Percentiles rank a stretch among this genome's conserved stretches.
These are phyloP conservation scores for Crassisporium funariophilum DNA, from an alignment of 768 basidiomycete genomes.

Conservation along the genomic window DNA sequence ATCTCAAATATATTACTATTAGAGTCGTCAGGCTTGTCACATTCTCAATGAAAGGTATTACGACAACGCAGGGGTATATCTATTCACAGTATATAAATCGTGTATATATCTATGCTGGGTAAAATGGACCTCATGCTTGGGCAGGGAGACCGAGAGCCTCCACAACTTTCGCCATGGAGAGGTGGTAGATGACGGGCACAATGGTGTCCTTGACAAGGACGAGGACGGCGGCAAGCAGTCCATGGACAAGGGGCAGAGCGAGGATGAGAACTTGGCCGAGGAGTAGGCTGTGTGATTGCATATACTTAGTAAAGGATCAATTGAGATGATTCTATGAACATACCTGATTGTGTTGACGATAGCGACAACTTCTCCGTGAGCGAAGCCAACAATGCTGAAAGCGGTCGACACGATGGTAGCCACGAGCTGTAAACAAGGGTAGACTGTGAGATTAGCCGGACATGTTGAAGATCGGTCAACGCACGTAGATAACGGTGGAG, in stretches of 20 bases:
- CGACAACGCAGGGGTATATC: not conserved
- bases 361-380: conserved; percentile 11
- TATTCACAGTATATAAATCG: not conserved
- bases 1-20: too few relatives aligned
- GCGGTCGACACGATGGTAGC: conserved; percentile 16
- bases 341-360: conserved; percentile 22
- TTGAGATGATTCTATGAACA: too few relatives aligned
- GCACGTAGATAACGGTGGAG: conserved; percentile 21
- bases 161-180: conserved; percentile 19
- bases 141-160: conserved; percentile 15
- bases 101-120: not conserved
- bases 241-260: conserved; percentile 16
- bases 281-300: conserved; percentile 12
- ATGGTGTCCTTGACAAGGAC: conserved; percentile 16
- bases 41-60: too few relatives aligned
- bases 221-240: conserved; percentile 21
- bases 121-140: not conserved
- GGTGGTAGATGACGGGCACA: conserved; percentile 11
- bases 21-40: too few relatives aligned
- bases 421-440: conserved; percentile 17
- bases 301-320: not conserved
- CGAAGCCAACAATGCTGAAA: conserved; percentile 7
- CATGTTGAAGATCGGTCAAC: not conserved
- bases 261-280: conserved; percentile 16
- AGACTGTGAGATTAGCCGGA: not conserved